These are phyloP conservation scores for Sporothrix sp. DNA, from an alignment of 2,329 filamentous ascomycete species.

Conservation along the genomic window DNA sequence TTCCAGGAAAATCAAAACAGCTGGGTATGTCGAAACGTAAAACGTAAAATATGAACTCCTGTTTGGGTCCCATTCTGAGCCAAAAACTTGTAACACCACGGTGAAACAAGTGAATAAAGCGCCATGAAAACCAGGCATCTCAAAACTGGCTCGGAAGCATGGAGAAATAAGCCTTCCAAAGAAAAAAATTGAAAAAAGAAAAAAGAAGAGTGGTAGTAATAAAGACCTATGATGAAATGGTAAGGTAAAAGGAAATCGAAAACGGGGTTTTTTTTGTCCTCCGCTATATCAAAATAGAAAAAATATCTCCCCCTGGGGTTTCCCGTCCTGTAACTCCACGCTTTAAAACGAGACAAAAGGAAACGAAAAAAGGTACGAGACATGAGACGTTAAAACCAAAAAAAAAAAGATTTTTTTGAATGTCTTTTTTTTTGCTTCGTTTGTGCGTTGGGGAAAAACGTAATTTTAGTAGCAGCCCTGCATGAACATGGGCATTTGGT, in stretches of 20 bases:
- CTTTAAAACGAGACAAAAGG: neutral
- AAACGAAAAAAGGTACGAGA: neutral
- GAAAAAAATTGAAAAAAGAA: neutral
- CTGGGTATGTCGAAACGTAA: no score
- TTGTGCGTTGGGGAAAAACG: neutral
- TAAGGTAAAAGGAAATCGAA: neutral
- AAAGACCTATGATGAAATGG: neutral
- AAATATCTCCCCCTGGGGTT: neutral
- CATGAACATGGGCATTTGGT: slow-evolving; percentile 8
- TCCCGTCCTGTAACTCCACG: neutral
- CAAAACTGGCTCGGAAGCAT: no score
- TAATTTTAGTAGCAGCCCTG: slow-evolving; percentile 3
- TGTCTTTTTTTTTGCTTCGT: neutral
- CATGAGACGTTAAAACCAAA: slow-evolving; percentile 1
- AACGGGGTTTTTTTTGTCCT: neutral
- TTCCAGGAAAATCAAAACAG: neutral
- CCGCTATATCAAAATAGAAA: neutral
- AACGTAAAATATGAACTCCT: neutral
- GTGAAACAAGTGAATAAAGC: neutral
- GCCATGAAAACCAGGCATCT: neutral
- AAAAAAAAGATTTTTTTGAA: slow-evolving; percentile 2
- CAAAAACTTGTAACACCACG: neutral
- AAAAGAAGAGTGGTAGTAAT: neutral
- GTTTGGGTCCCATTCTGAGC: neutral
- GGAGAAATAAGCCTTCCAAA: neutral